Base-by-base conservation (phyloP, 345 rosid genomes). In the Garcia nutans region DNA sequence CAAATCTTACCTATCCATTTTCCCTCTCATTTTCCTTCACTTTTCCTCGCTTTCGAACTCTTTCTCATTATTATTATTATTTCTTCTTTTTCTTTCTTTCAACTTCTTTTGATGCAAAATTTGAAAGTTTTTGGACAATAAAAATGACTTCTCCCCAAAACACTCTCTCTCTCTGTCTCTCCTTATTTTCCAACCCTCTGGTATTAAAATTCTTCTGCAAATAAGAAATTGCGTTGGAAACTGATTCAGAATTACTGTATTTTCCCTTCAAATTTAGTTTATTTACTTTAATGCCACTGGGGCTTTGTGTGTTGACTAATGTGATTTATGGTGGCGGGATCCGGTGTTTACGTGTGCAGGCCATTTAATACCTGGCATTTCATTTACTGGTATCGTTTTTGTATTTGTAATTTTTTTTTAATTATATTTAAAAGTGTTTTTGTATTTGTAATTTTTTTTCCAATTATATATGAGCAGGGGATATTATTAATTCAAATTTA, bases 1-100 rank as follows among this genome's bases (percentile, higher is more conserved):
- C 10, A 70, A 70, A 50, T 70, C 60, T 37, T 17, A 70, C 61
- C 58, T 24, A 60, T 70, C 73, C 45, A 70, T 49, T 68, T 68
- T 68, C 71, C 70, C 58, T 17, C 55, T n/a, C 17, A 70, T 49
- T 68, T 68, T 68, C 71, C 70, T 28, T 66, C 16, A 1, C 55
- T 47, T 45, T 15, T 59, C 47, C 6, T 10, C 72, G 5, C 1
- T 45, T 47, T n/a, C 20, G 2, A 20, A 16, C 6, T 16, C 19
- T 50, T 74, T 65, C 68, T 72, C n/a, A 8, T 65, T 57, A n/a
- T 26, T 41, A 52, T 60, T 19, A 44, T 8, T 73, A 44, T 50
- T 54, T 54, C 58, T 2, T 54, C 58, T 54, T 54, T 17, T 54
- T 16, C 20, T 54, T 17, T 5, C 7, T 54, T 17, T 5, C 7